These are phyloP conservation scores for Magnolia officinalis DNA, from an alignment of 164 flowering plant genomes.

Conservation along the genomic window DNA sequence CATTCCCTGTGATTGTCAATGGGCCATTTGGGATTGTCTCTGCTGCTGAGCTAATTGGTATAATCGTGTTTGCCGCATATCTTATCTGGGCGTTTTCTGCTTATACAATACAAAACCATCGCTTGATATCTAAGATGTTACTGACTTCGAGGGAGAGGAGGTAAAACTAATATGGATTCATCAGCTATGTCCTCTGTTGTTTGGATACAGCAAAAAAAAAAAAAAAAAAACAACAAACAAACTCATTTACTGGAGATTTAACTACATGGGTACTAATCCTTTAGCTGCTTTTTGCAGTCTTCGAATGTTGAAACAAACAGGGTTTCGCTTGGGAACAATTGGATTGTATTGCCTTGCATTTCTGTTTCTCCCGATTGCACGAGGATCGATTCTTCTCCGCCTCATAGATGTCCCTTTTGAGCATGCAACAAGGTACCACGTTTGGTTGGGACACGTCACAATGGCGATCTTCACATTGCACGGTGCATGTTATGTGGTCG, in stretches of 20 bases:
- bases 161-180: slow-evolving; percentile 17
- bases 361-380: slow-evolving; percentile 77
- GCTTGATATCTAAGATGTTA: slow-evolving; percentile 11
- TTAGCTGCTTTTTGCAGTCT: slow-evolving; percentile 29
- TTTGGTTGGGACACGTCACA: slow-evolving; percentile 93
- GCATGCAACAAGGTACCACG: slow-evolving; percentile 88
- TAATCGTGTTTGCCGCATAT: slow-evolving; percentile 42
- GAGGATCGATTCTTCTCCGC: slow-evolving; percentile 84
- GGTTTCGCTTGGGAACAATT: slow-evolving; percentile 62
- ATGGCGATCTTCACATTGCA: slow-evolving; percentile 80
- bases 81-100: slow-evolving; percentile 53
- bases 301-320: slow-evolving; percentile 47
- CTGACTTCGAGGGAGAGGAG: slow-evolving; percentile 22
- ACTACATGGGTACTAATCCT: neutral
- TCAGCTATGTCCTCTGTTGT: neutral
- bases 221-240: neutral
- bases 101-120: slow-evolving; percentile 30
- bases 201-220: neutral
- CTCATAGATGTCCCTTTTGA: slow-evolving; percentile 85
- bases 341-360: slow-evolving; percentile 71
- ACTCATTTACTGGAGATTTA: neutral
- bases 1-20: slow-evolving; percentile 75
- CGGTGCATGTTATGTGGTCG: slow-evolving; percentile 53
- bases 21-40: slow-evolving; percentile 96
- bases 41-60: slow-evolving; percentile 84